A percentile compares a stretch with the other conserved stretches of the same genome.
Evolutionary conservation across 1,284 basidiomycete species (phyloP).

Genomic region (Fomes fomentarius): DNA sequence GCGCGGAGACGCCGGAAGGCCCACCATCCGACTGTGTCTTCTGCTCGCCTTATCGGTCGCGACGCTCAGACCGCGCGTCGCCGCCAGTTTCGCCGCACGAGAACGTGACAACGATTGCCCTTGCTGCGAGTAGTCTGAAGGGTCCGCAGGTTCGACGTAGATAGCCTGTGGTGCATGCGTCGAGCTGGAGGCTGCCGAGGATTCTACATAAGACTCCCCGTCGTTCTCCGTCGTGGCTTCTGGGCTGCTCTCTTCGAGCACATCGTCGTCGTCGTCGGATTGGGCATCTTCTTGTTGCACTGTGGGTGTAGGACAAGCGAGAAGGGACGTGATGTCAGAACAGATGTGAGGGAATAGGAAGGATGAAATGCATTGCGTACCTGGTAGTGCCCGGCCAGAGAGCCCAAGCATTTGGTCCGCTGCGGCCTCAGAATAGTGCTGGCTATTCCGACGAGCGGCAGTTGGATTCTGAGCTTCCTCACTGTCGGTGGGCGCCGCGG

Average conservation of each 20-base stretch:
- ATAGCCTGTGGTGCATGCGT: constrained; percentile 26
- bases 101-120: constrained; percentile 35
- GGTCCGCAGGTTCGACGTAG: constrained; percentile 20
- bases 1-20: constrained; percentile 53
- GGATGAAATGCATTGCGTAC: constrained; percentile 43
- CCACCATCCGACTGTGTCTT: constrained; percentile 59
- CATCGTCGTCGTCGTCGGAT: constrained; percentile 70
- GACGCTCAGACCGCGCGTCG: constrained; percentile 72
- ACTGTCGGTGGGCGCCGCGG: constrained; percentile 29
- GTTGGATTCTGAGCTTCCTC: constrained; percentile 42
- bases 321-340: constrained; percentile 25
- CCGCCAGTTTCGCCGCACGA: constrained; percentile 63
- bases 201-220: constrained; percentile 48
- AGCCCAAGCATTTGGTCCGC: constrained; percentile 79
- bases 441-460: constrained; percentile 67
- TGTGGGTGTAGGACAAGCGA: constrained; percentile 11
- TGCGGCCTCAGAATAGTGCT: constrained; percentile 77
- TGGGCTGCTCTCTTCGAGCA: constrained; percentile 71
- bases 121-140: constrained; percentile 20
- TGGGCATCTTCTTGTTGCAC: constrained; percentile 53
- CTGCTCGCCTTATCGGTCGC: constrained; percentile 58
- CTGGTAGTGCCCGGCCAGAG: constrained; percentile 62
- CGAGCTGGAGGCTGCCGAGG: constrained; percentile 48
- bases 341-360: constrained; percentile 15
- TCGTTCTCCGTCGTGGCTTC: constrained; percentile 67